Percentiles rank a stretch among this genome's conserved stretches.
Evolutionary conservation across 1,284 basidiomycete genomes (phyloP).

Genomic region (Takashimella tepidaria): DNA sequence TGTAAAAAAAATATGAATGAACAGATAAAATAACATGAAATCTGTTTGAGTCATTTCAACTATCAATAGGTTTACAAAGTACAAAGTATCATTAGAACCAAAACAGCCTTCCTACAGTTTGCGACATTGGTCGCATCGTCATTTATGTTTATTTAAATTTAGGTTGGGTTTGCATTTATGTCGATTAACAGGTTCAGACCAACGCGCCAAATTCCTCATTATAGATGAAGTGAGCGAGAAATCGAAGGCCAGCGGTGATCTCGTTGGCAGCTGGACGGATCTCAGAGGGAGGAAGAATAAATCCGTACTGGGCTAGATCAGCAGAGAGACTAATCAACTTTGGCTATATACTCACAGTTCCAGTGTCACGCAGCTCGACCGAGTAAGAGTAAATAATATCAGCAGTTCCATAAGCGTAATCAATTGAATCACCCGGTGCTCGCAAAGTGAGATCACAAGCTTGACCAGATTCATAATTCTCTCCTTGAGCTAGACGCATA

Average conservation of each 20-base stretch:
- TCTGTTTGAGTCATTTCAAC: background rate
- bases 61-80: background rate
- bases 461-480: slow-evolving; percentile 56
- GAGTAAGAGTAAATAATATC: slow-evolving; percentile 71
- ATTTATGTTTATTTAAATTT: too few species aligned
- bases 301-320: slow-evolving; percentile 59
- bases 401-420: slow-evolving; percentile 65
- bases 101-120: too few species aligned
- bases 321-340: background rate
- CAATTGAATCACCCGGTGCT: slow-evolving; percentile 64
- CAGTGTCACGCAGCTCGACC: slow-evolving; percentile 73
- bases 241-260: slow-evolving; percentile 59
- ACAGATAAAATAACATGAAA: background rate
- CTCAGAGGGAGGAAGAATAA: slow-evolving; percentile 64
- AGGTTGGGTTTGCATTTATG: background rate
- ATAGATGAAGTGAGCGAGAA: slow-evolving; percentile 63
- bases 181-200: too few species aligned
- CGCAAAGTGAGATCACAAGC: slow-evolving; percentile 60
- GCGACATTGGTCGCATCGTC: too few species aligned
- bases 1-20: too few species aligned
- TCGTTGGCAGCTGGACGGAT: slow-evolving; percentile 76
- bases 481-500: slow-evolving; percentile 54
- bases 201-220: slow-evolving; percentile 28
- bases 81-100: background rate
- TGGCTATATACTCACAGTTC: slow-evolving; percentile 56